phyloP scores from a whole-genome alignment of 73 alveolate genomes.

The Breviolum minutum region DNA sequence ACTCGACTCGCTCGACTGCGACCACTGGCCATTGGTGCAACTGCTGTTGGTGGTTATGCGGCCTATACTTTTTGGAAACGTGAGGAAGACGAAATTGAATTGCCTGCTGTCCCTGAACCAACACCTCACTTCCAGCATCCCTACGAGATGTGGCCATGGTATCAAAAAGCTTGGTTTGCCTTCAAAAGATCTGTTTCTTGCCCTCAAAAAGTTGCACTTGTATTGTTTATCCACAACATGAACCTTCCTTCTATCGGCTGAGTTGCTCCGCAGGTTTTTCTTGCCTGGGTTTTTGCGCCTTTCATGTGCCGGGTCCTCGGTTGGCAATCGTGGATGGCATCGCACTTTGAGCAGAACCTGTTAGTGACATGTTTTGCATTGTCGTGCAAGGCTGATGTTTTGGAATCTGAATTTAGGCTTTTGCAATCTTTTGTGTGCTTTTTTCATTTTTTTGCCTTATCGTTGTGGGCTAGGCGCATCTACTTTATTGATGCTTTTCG shows the following conservation, averaged over 20 bases:
- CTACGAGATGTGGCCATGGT: constrained; percentile 87
- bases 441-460: no score
- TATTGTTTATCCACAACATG: background rate
- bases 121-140: constrained; percentile 24
- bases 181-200: constrained; percentile 53
- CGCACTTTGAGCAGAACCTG: no score
- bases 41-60: background rate
- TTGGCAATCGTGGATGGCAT: background rate
- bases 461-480: constrained; percentile 23
- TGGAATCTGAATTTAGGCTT: no score
- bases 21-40: background rate
- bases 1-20: background rate
- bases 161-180: constrained; percentile 90
- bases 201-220: background rate
- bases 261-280: constrained; percentile 14
- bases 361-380: no score
- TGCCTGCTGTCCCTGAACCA: constrained; percentile 75
- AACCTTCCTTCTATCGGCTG: no score
- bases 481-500: constrained; percentile 30
- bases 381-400: no score
- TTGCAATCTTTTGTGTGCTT: background rate
- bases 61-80: background rate
- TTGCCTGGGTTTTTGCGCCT: constrained; percentile 81
- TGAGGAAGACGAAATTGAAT: constrained; percentile 12
- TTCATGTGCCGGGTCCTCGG: constrained; percentile 65